Evolutionary conservation across 2,329 filamentous ascomycete species (phyloP).

Genomic region (Beauveria medogensis): DNA sequence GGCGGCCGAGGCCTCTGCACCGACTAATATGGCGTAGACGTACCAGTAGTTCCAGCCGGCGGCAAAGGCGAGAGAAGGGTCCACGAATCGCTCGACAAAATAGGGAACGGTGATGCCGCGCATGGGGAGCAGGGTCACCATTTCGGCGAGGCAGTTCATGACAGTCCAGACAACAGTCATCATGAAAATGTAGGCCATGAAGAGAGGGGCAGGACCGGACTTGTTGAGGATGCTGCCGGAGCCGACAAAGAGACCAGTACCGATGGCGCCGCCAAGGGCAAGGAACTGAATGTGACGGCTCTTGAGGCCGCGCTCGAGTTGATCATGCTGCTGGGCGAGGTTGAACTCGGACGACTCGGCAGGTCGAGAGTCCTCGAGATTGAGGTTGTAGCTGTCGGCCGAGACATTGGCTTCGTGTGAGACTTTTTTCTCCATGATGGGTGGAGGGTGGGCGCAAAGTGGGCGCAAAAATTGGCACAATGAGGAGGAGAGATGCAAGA

Average conservation of each 20-base stretch:
- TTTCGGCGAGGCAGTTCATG: slow-evolving; percentile 48
- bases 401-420: slow-evolving; percentile 9
- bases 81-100: slow-evolving; percentile 47
- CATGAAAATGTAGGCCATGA: slow-evolving; percentile 59
- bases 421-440: slow-evolving; percentile 16
- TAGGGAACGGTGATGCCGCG: slow-evolving; percentile 50
- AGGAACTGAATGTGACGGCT: slow-evolving; percentile 54
- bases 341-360: slow-evolving; percentile 24
- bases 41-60: slow-evolving; percentile 57
- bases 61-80: slow-evolving; percentile 48
- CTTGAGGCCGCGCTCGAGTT: slow-evolving; percentile 49
- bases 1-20: slow-evolving; percentile 49
- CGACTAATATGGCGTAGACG: slow-evolving; percentile 50
- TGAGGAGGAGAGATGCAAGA: not conserved
- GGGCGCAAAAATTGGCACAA: not conserved
- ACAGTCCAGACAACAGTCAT: slow-evolving; percentile 45
- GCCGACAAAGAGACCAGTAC: slow-evolving; percentile 57
- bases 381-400: slow-evolving; percentile 19
- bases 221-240: slow-evolving; percentile 47
- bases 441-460: not conserved
- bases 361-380: slow-evolving; percentile 19
- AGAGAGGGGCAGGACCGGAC: slow-evolving; percentile 56
- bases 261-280: slow-evolving; percentile 50
- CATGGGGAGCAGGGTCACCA: slow-evolving; percentile 47
- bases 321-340: slow-evolving; percentile 31